Conservation (phyloP, 108 stramenopile species). For the Schizochytrium sp. region DNA sequence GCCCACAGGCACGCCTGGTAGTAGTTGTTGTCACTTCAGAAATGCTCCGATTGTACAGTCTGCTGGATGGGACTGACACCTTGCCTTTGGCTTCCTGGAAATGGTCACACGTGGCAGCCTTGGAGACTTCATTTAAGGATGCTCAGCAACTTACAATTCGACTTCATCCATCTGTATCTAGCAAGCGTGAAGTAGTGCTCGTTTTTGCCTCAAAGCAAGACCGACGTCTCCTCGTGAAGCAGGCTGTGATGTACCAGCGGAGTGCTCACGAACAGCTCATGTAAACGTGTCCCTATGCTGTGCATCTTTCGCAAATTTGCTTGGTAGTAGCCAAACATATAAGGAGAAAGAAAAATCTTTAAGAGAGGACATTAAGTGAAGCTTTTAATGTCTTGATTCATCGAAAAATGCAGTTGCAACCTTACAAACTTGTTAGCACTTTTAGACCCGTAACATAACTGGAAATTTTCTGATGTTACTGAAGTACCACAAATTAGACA, state of each 20-base stretch:
- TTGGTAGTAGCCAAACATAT: no score
- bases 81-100: background rate
- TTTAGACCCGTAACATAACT: no score
- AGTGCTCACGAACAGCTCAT: background rate
- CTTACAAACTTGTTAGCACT: no score
- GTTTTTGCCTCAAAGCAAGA: constrained; percentile 52
- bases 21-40: background rate
- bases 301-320: no score
- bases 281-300: no score
- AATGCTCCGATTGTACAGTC: background rate
- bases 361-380: no score
- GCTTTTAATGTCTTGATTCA: no score
- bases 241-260: constrained; percentile 26
- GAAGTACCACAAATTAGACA: no score
- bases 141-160: background rate
- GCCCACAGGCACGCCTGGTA: background rate
- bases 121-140: background rate
- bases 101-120: background rate
- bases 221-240: constrained; percentile 25
- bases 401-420: no score
- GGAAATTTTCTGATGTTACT: no score
- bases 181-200: background rate
- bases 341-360: no score
- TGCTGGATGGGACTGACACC: background rate
- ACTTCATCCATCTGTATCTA: background rate